Base-by-base conservation (phyloP, 495 filamentous ascomycete genomes). In the Aspergillus affinis region DNA sequence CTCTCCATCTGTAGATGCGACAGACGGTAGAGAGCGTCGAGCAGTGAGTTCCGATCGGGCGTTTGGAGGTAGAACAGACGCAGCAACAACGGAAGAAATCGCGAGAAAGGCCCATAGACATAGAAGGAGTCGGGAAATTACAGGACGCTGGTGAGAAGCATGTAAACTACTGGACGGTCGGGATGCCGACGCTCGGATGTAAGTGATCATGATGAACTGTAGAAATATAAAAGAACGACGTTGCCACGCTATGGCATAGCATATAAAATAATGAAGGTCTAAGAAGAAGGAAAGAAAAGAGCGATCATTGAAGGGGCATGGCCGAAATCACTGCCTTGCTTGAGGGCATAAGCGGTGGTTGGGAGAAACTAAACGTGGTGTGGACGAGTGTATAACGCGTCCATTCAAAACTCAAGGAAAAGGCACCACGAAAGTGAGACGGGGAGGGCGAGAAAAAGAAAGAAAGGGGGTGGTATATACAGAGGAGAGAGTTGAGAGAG, bases 1-100 rank as follows among this genome's bases (percentile, higher is more conserved):
- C 59, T 61, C 62, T 61, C 65, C 64, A 65, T 61, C 58, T 15
- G 49, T 0, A 0, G 50, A n/a, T 26, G 15, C 18, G 13, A 29
- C 50, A 6, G 48, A 23, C 15, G 51, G 27, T 10, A 45, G 19
- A 23, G 54, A 47, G 41, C 20, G 44, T 10, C 23, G 4, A n/a
- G 45, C 4, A 48, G 45, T 26, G n/a, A 57, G 56, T 18, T 58
- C 48, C 48, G 56, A 41, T 51, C 29, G 56, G 48, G 27, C 30
- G 19, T 26, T 20, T 6, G 47, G 9, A 21, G 56, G 56, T 17
- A 58, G 48, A 4, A 51, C 48, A 12, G 48, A 58, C 17, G 56
- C 56, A 20, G 36, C 4, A 4, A 48, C 29, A 20, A 58, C 32
- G 3, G 56, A 58, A 23, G 56, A 26, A 19, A 23, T 48, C 46